phyloP scores from a whole-genome alignment of 257 asterid genomes.

The Gynochthodes officinalis region DNA sequence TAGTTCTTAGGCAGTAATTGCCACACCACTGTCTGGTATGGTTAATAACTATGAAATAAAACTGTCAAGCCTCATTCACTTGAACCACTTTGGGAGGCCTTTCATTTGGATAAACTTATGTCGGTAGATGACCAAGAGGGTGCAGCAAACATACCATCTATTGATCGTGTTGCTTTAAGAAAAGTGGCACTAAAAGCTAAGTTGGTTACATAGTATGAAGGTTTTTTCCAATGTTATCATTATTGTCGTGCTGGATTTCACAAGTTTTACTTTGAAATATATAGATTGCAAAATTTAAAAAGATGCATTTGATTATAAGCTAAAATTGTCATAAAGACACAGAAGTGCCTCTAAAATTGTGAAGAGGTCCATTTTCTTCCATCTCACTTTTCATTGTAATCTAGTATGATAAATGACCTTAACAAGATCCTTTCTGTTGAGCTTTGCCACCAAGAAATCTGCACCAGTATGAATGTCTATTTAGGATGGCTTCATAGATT shows the following conservation, averaged over 20 bases:
- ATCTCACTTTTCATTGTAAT: background rate
- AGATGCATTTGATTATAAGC: background rate
- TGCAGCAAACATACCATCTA: background rate
- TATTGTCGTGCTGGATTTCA: background rate
- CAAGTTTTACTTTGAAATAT: background rate
- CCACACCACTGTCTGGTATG: too few species aligned
- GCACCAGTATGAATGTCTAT: background rate
- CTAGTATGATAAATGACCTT: background rate
- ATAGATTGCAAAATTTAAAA: background rate
- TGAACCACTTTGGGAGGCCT: too few species aligned
- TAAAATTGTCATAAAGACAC: background rate
- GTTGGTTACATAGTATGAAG: background rate
- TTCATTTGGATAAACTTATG: background rate
- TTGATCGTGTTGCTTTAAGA: background rate
- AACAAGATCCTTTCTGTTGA: background rate
- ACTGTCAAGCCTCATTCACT: too few species aligned
- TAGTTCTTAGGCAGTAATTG: too few species aligned
- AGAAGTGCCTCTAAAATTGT: background rate
- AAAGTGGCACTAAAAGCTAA: background rate
- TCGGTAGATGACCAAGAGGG: background rate
- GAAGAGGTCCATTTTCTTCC: background rate
- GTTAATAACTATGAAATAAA: too few species aligned
- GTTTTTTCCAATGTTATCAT: background rate
- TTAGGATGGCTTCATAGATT: background rate
- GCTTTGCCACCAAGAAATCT: background rate